Base-by-base conservation (phyloP, 148 eudicot species). In the Talinum fruticosum region DNA sequence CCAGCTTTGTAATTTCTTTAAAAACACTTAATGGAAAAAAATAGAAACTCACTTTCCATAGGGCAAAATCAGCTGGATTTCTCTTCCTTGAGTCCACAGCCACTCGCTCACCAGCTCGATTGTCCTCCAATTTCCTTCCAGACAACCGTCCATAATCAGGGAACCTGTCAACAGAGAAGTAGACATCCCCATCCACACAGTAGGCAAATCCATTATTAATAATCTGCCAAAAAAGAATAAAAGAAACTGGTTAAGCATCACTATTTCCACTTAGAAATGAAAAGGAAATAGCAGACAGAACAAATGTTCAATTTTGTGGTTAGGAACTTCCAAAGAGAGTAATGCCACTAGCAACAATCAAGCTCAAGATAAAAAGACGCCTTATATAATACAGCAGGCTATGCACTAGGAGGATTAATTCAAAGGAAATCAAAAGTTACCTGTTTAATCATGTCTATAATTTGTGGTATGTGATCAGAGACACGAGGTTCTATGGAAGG, bases 401-500 rank as follows among this genome's bases (percentile, higher is more conserved):
- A 54, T 61, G 23, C 49, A 44, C 29, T 23, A 69, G 33, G 15
- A 74, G 28, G 44, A 26, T 74, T 61, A 6, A 32, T 19, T 71
- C 33, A 23, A 49, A 18, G 4, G 30, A 18, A 59, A 21, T 36
- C 6, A n/a, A 19, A n/a, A n/a, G 28, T 15, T 86, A 96, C 99
- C 97, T 93, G 89, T 78, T 90, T 89, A 79, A 93, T 96, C 99
- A 96, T 93, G 76, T 87, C 94, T 57, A 96, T 88, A 76, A 96
- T 96, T 83, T 96, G 97, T 29, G 97, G 90, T 75, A 96, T 91
- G 86, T 95, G 99, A 73, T 91, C 97, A 18, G 99, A 96, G 74
- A 96, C 99, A 80, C 94, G 97, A 81, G 99, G 99, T 65, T 95
- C 92, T 23, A 87, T 83, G 24, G 94, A 87, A 77, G 99, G 99